phyloP scores from a whole-genome alignment of 2,329 filamentous ascomycete species.

The Pseudogymnoascus sp. region DNA sequence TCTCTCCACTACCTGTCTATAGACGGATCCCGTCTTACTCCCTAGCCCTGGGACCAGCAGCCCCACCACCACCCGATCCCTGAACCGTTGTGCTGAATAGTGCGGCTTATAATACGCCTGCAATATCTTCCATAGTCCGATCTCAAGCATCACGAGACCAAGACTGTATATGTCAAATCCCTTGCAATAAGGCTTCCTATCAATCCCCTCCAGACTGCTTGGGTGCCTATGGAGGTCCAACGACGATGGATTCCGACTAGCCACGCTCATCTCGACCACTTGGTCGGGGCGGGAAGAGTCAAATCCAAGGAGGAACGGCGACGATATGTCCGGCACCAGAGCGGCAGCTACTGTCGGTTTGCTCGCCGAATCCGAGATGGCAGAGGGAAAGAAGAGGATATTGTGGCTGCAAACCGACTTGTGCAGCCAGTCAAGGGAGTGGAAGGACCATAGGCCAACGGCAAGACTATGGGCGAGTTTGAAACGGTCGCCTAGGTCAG shows the following conservation, averaged over 20 bases:
- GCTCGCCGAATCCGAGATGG: slow-evolving; percentile 25
- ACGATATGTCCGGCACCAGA: slow-evolving; percentile 35
- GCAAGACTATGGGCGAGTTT: slow-evolving; percentile 37
- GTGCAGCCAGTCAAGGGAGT: slow-evolving; percentile 48
- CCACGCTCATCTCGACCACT: slow-evolving; percentile 33
- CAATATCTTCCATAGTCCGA: slow-evolving; percentile 41
- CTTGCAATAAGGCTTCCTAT: slow-evolving; percentile 33
- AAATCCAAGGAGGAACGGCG: slow-evolving; percentile 35
- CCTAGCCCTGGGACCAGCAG: slow-evolving; percentile 36
- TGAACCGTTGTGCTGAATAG: slow-evolving; percentile 37
- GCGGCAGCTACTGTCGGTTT: slow-evolving; percentile 22
- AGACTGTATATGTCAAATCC: slow-evolving; percentile 40
- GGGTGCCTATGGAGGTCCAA: slow-evolving; percentile 42
- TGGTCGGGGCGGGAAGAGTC: slow-evolving; percentile 34
- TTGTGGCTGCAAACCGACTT: slow-evolving; percentile 35
- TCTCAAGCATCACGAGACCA: slow-evolving; percentile 44
- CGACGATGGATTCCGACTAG: slow-evolving; percentile 33
- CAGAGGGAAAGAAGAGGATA: slow-evolving; percentile 38
- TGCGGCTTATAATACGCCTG: slow-evolving; percentile 36
- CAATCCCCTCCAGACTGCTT: slow-evolving; percentile 32
- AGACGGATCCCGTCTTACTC: slow-evolving; percentile 35
- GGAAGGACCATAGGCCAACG: slow-evolving; percentile 42
- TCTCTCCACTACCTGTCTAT: slow-evolving; percentile 36
- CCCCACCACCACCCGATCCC: slow-evolving; percentile 36
- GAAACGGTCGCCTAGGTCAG: slow-evolving; percentile 39